Base-by-base conservation (phyloP, 176 grass and related monocot species). In the Melocanna baccifera region DNA sequence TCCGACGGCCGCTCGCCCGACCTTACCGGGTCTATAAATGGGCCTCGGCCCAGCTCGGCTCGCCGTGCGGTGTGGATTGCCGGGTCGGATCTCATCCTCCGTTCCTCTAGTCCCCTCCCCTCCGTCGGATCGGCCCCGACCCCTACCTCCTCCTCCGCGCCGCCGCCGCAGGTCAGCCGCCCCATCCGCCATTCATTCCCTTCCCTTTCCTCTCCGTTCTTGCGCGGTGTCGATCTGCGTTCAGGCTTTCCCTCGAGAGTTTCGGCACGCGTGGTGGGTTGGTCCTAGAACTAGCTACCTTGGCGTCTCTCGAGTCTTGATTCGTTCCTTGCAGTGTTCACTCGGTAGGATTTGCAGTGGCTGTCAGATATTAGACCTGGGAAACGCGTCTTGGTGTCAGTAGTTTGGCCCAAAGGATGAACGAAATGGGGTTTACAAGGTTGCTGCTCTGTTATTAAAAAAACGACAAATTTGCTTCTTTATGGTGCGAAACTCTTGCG, bases 61-160 rank as follows among this genome's bases (percentile, higher is more conserved):
- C 68, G 48, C 10, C 48, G 78, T 76, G 85, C 48, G 73, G 47
- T 32, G 48, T 36, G 47, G 62, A 6, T 14, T 62, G 26, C 39
- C 78, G 70, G 85, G 85, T 87, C 85, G 78, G 85, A 69, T 87
- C 79, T 75, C 69, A 2, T 2, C 69, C 57, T 26, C 58, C 58
- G 58, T 12, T 61, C 41, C 15, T 4, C 29, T n/a, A n/a, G n/a
- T n/a, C n/a, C n/a, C n/a, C n/a, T 37, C 76, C 41, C 5, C 75
- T 66, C 75, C 53, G 61, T 71, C 83, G 22, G 74, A 69, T 86
- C 83, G 20, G 84, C 69, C 25, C 37, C 62, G 32, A 15, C 82
- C 52, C 45, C 58, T 20, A 6, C 58, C 50, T n/a, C 12, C 40
- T 11, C 42, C 14, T 11, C 48, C 77, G 42, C 77, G 62, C 12